Evolutionary conservation across 2,329 filamentous ascomycete genomes (phyloP).

Genomic region (Pseudogymnoascus sp.): DNA sequence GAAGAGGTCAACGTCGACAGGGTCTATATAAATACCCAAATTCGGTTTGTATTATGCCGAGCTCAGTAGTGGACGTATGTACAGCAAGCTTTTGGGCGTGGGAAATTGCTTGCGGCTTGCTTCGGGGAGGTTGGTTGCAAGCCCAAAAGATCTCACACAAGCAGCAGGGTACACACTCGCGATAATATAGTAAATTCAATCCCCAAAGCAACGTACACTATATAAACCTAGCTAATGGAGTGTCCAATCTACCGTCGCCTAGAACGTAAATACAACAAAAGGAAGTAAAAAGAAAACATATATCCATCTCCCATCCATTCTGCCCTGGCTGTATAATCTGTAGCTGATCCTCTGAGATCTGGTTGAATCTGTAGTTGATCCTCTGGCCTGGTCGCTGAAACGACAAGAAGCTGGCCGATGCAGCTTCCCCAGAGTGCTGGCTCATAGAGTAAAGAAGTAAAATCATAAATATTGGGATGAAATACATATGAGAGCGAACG

Average conservation of each 20-base stretch:
- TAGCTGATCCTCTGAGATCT: neutral
- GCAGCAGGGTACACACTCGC: neutral
- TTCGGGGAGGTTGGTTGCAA: no score
- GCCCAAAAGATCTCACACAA: neutral
- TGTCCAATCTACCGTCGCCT: neutral
- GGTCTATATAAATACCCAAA: no score
- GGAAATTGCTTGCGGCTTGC: no score
- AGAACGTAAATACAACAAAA: neutral
- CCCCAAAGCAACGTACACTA: neutral
- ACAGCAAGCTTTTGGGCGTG: no score
- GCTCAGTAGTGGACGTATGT: no score
- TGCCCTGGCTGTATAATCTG: neutral
- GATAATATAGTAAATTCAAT: neutral
- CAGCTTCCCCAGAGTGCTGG: neutral
- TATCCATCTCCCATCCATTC: neutral
- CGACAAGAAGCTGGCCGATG: neutral
- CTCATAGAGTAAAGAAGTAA: neutral
- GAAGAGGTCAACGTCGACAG: no score
- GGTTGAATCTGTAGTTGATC: neutral
- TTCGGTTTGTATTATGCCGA: no score
- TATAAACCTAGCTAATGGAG: neutral
- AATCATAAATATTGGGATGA: neutral
- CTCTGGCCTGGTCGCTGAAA: neutral
- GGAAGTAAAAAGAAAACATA: neutral
- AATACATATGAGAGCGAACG: neutral